phyloP scores from a whole-genome alignment of 192 early-diverging fungal genomes.

The Spizellomyces sp. region DNA sequence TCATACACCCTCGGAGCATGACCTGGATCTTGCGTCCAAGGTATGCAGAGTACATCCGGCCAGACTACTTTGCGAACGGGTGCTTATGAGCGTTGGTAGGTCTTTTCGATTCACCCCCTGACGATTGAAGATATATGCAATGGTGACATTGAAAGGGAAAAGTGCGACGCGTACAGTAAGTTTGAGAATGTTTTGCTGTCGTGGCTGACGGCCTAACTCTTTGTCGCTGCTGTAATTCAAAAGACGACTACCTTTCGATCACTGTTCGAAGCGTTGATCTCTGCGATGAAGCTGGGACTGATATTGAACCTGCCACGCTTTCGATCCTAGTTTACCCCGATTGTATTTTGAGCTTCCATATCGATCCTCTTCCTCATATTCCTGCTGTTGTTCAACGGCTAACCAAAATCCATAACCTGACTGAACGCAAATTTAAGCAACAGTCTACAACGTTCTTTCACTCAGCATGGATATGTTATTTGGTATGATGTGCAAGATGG shows the following conservation, averaged over 20 bases:
- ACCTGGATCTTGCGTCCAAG: too few relatives aligned
- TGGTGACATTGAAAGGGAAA: conserved; percentile 9
- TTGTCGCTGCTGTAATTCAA: background rate
- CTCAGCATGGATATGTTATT: conserved; percentile 18
- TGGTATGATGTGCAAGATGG: conserved; percentile 5
- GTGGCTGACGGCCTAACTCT: too few relatives aligned
- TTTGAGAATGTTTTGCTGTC: too few relatives aligned
- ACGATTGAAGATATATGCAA: conserved; percentile 16
- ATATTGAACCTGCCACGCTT: background rate
- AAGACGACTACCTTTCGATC: conserved; percentile 11
- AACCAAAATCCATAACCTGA: too few relatives aligned
- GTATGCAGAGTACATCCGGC: too few relatives aligned
- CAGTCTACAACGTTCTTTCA: too few relatives aligned
- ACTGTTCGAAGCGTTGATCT: conserved; percentile 13
- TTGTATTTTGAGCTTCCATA: conserved; percentile 19
- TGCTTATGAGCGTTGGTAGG: background rate
- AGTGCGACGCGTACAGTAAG: conserved; percentile 22
- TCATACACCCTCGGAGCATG: too few relatives aligned
- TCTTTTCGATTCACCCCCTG: conserved; percentile 24
- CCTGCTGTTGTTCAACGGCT: background rate
- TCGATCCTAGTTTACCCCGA: conserved; percentile 12
- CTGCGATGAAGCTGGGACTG: background rate
- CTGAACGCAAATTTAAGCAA: too few relatives aligned
- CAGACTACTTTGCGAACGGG: too few relatives aligned
- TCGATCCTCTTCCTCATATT: conserved; percentile 10